These are phyloP conservation scores for Boechera stricta DNA, from an alignment of 345 rosid genomes.

Conservation along the genomic window DNA sequence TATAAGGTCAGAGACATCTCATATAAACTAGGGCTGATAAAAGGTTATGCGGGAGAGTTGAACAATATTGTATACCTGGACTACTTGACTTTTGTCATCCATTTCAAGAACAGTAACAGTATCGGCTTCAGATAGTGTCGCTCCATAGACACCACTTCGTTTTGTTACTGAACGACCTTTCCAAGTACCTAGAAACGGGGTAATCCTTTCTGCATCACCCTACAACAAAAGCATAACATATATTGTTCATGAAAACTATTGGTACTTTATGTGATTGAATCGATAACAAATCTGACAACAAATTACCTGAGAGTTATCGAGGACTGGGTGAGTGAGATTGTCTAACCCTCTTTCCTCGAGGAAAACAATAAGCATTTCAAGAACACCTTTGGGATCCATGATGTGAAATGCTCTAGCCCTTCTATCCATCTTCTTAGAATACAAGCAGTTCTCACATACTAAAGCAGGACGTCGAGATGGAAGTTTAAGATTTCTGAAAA, in stretches of 20 bases:
- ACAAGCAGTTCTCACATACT: constrained; percentile 88
- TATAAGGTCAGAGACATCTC: not conserved
- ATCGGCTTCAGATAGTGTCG: constrained; percentile 79
- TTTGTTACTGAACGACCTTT: constrained; percentile 82
- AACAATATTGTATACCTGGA: constrained; percentile 59
- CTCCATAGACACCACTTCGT: constrained; percentile 92
- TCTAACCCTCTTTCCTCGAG: constrained; percentile 72
- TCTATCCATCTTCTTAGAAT: constrained; percentile 67
- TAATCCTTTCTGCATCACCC: constrained; percentile 55
- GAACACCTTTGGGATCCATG: constrained; percentile 79
- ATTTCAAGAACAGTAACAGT: constrained; percentile 62
- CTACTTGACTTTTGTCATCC: constrained; percentile 64
- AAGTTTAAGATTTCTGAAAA: constrained; percentile 75
- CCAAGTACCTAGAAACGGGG: constrained; percentile 87
- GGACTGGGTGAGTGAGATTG: constrained; percentile 55
- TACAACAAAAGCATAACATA: constrained; percentile 42
- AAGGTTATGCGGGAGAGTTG: constrained; percentile 8
- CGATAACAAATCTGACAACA: not conserved
- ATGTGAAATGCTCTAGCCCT: constrained; percentile 91
- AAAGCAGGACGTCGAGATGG: constrained; percentile 80
- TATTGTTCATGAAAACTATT: not conserved
- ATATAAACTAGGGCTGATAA: not conserved
- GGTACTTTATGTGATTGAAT: not conserved
- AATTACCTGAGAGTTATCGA: constrained; percentile 45
- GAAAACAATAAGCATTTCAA: constrained; percentile 86